These are phyloP conservation scores for Cordyceps militaris DNA, from an alignment of 2,329 filamentous ascomycete genomes.

Conservation along the genomic window DNA sequence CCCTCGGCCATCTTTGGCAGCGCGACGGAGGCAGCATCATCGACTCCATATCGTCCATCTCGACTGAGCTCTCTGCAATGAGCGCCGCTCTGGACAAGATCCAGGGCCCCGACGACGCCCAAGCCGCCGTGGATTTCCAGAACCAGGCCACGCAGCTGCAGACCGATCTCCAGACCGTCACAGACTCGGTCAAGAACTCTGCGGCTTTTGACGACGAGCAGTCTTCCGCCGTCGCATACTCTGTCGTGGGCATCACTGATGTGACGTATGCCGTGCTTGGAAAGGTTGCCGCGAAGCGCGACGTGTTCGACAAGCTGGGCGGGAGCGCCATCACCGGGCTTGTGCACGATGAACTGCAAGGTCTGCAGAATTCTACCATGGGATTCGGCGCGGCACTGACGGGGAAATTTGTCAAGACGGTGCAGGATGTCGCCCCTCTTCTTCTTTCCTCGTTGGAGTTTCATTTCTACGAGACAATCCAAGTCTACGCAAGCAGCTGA, in stretches of 20 bases:
- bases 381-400: background rate
- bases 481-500: background rate
- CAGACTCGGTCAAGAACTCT: background rate
- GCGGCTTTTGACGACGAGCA: background rate
- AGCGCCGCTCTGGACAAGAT: slow-evolving; percentile 1
- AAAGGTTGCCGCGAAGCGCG: background rate
- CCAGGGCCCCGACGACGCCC: background rate
- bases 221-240: background rate
- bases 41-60: background rate
- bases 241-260: slow-evolving; percentile 2
- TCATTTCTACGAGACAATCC: background rate
- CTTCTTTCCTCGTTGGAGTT: background rate
- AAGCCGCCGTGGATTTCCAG: slow-evolving; percentile 2
- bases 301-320: slow-evolving; percentile 1
- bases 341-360: background rate
- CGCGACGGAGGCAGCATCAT: background rate
- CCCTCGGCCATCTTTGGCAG: background rate
- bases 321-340: background rate
- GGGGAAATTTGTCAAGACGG: background rate
- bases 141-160: slow-evolving; percentile 3
- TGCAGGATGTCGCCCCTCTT: background rate
- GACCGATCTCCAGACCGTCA: background rate
- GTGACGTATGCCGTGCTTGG: background rate
- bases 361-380: background rate
- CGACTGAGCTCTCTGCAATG: background rate